phyloP scores from a whole-genome alignment of 2,329 filamentous ascomycete genomes.

The Pseudogymnoascus sp. region DNA sequence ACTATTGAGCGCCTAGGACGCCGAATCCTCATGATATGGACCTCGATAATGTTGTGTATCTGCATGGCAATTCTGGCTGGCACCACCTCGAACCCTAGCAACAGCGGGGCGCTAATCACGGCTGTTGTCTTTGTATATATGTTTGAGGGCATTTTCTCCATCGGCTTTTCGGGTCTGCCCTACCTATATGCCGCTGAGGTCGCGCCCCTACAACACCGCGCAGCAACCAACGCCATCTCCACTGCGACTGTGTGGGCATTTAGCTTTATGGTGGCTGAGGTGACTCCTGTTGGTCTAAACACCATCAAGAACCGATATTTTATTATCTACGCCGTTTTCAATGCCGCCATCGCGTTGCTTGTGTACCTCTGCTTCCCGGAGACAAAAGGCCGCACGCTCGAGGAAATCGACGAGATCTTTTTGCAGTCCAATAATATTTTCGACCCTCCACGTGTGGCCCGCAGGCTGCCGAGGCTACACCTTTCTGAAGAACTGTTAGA shows the following conservation, averaged over 20 bases:
- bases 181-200: constrained; percentile 16
- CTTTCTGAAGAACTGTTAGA: neutral
- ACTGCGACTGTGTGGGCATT: constrained; percentile 14
- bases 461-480: constrained; percentile 11
- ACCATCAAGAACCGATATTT: constrained; percentile 13
- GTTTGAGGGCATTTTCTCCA: constrained; percentile 44
- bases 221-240: constrained; percentile 8
- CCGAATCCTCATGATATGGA: constrained; percentile 7
- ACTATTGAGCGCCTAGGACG: constrained; percentile 11
- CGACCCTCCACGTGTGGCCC: constrained; percentile 15
- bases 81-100: constrained; percentile 37
- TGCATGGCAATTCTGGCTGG: constrained; percentile 57
- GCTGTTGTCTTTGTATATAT: constrained; percentile 48
- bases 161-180: constrained; percentile 12
- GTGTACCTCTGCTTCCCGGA: constrained; percentile 17
- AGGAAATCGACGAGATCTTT: constrained; percentile 18
- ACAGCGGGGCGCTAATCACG: constrained; percentile 32
- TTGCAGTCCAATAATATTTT: constrained; percentile 14
- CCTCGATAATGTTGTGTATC: constrained; percentile 34
- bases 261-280: constrained; percentile 13
- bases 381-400: constrained; percentile 14
- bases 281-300: constrained; percentile 12
- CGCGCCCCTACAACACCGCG: constrained; percentile 10
- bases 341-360: neutral
- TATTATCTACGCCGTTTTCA: constrained; percentile 13